Evolutionary conservation across 2,329 filamentous ascomycete genomes (phyloP).

Genomic region (Chaetomiaceae sp.): DNA sequence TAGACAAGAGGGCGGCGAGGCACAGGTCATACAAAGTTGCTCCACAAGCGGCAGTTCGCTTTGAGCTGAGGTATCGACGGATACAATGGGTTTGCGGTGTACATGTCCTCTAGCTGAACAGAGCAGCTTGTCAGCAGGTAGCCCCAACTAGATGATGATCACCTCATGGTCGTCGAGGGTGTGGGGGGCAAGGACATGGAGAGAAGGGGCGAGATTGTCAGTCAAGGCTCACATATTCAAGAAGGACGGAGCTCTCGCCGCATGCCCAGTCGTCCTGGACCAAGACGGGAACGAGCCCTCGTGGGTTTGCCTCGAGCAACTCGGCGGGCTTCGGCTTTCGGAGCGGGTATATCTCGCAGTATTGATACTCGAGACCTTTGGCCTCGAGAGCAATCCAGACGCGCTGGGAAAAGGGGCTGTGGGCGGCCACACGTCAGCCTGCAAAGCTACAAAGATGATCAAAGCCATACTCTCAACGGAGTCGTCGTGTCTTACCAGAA

Average conservation of each 20-base stretch:
- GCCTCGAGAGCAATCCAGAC: conserved; percentile 85
- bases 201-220: no score
- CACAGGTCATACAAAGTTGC: conserved; percentile 60
- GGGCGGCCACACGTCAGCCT: conserved; percentile 17
- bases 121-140: conserved; percentile 1
- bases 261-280: conserved; percentile 76
- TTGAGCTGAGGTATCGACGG: conserved; percentile 61
- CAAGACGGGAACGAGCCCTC: conserved; percentile 71
- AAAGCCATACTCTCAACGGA: neutral
- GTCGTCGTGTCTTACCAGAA: conserved; percentile 59
- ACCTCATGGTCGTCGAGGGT: no score
- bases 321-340: conserved; percentile 56
- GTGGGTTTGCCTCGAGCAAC: conserved; percentile 69
- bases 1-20: neutral
- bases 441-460: neutral
- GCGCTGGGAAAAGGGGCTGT: conserved; percentile 75
- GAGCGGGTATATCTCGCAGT: conserved; percentile 79
- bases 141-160: neutral
- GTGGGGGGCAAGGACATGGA: no score
- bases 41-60: conserved; percentile 74
- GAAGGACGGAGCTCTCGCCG: conserved; percentile 73
- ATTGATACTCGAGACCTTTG: conserved; percentile 75
- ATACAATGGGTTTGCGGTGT: conserved; percentile 55
- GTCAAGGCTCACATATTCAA: conserved; percentile 66
- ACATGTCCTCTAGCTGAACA: conserved; percentile 65